Evolutionary conservation across 1,139 yeast species (phyloP).

Genomic region (Candida glucosophila): DNA sequence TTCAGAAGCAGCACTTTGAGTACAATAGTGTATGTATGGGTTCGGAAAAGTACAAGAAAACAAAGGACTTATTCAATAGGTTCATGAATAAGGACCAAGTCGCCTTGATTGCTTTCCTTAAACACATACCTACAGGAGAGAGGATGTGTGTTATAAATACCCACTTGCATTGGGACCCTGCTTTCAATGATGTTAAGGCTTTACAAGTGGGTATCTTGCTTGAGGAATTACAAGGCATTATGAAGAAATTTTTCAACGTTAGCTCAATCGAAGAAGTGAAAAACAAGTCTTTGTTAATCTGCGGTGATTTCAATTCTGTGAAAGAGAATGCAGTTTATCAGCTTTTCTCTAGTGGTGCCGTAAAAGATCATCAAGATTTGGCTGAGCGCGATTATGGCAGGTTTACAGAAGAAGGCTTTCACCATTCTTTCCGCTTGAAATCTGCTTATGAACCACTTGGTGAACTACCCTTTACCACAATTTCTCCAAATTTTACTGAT

Average conservation of each 20-base stretch:
- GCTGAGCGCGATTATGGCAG: conserved; percentile 85
- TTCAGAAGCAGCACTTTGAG: conserved; percentile 71
- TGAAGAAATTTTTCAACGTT: conserved; percentile 43
- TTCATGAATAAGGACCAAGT: conserved; percentile 94
- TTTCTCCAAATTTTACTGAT: conserved; percentile 87
- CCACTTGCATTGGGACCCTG: conserved; percentile 98
- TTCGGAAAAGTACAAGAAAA: conserved; percentile 81
- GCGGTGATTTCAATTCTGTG: conserved; percentile 95
- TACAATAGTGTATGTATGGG: conserved; percentile 84
- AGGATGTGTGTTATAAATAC: conserved; percentile 74
- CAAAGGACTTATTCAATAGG: conserved; percentile 91
- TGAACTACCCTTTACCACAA: conserved; percentile 90
- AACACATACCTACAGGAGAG: conserved; percentile 66
- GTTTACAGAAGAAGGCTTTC: conserved; percentile 83
- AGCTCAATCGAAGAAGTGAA: conserved; percentile 46
- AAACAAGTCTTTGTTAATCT: conserved; percentile 66
- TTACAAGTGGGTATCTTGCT: conserved; percentile 88
- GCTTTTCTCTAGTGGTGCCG: conserved; percentile 71
- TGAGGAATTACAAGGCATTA: conserved; percentile 70
- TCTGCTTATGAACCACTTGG: conserved; percentile 81
- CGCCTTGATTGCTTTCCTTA: conserved; percentile 74
- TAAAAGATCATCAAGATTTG: conserved; percentile 68
- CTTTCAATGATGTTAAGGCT: conserved; percentile 89
- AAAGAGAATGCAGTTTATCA: conserved; percentile 87
- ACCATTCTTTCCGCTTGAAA: conserved; percentile 71